A percentile compares a stretch with the other conserved stretches of the same genome.
These are phyloP conservation scores for Dioszegia aurantiaca DNA, from an alignment of 768 basidiomycete genomes.

Conservation along the genomic window DNA sequence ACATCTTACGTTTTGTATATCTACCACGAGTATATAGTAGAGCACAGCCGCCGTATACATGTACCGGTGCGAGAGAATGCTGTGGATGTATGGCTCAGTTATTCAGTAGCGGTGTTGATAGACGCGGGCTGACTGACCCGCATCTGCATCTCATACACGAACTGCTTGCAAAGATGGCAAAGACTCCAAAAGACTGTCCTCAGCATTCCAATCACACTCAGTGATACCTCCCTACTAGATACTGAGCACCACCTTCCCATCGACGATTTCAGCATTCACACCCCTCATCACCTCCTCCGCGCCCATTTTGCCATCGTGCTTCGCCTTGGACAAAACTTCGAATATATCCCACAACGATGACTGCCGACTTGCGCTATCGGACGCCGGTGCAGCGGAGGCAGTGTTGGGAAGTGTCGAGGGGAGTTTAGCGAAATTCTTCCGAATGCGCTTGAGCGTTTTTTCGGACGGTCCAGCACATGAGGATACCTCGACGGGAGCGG, in stretches of 20 bases:
- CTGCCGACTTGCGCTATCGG: constrained; percentile 9
- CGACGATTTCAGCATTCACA: constrained; percentile 16
- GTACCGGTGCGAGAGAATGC: constrained; percentile 22
- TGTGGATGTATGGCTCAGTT: too few species aligned
- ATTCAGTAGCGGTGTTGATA: too few species aligned
- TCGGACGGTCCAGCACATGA: too few species aligned
- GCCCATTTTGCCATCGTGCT: constrained; percentile 33
- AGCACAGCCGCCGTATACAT: constrained; percentile 36
- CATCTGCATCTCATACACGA: too few species aligned
- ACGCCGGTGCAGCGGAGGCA: background rate
- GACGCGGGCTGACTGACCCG: too few species aligned
- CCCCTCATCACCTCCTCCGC: constrained; percentile 19
- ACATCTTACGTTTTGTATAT: background rate
- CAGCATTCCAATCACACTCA: too few species aligned
- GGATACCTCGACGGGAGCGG: too few species aligned
- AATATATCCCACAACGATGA: constrained; percentile 19
- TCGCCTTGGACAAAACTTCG: constrained; percentile 26
- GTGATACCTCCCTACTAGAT: constrained; percentile 11
- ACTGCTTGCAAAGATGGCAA: too few species aligned
- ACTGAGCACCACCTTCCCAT: constrained; percentile 26
- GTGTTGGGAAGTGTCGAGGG: background rate
- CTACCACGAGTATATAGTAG: too few species aligned
- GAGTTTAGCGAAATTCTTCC: constrained; percentile 59
- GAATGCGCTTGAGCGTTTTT: constrained; percentile 44
- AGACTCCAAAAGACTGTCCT: too few species aligned